Conservation (phyloP, 495 filamentous ascomycete genomes). For the Oidiodendron maius region DNA sequence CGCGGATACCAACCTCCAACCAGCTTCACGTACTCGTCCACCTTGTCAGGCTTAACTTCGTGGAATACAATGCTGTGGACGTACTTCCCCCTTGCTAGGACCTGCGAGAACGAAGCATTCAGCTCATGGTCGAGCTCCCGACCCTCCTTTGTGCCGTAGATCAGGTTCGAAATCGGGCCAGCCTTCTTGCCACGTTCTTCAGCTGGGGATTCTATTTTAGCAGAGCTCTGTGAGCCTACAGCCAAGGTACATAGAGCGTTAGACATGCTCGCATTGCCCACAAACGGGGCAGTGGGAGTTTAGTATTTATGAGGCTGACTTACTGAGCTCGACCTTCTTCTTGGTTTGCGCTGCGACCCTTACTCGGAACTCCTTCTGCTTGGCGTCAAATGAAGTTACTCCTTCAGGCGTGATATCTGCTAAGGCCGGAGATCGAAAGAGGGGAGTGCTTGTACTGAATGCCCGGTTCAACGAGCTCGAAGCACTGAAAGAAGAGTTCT, state of each 20-base stretch:
- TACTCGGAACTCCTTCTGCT: conserved; percentile 82
- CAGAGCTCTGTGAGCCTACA: conserved; percentile 60
- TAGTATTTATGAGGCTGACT: conserved; percentile 43
- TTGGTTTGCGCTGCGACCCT: conserved; percentile 69
- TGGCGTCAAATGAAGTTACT: conserved; percentile 66
- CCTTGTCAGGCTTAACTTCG: conserved; percentile 89
- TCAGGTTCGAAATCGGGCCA: conserved; percentile 56
- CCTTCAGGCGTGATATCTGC: conserved; percentile 73
- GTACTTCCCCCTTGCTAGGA: conserved; percentile 93
- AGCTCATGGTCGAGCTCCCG: conserved; percentile 89
- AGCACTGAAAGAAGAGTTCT: conserved; percentile 30
- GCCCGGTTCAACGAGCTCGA: conserved; percentile 44
- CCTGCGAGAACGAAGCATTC: conserved; percentile 88
- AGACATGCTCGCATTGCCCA: conserved; percentile 48
- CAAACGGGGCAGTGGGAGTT: conserved; percentile 48
- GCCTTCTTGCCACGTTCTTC: conserved; percentile 39
- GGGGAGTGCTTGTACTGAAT: conserved; percentile 51
- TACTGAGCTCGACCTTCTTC: conserved; percentile 67
- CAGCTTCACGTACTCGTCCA: conserved; percentile 88
- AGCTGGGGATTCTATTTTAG: conserved; percentile 42
- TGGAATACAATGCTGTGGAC: conserved; percentile 98
- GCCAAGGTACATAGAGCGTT: conserved; percentile 36
- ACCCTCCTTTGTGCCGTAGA: conserved; percentile 95
- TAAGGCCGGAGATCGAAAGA: conserved; percentile 56
- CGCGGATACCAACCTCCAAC: conserved; percentile 90